Percentiles rank a stretch among this genome's conserved stretches.
phyloP scores from a whole-genome alignment of 352 stramenopile genomes.

The Labyrinthula sp. region DNA sequence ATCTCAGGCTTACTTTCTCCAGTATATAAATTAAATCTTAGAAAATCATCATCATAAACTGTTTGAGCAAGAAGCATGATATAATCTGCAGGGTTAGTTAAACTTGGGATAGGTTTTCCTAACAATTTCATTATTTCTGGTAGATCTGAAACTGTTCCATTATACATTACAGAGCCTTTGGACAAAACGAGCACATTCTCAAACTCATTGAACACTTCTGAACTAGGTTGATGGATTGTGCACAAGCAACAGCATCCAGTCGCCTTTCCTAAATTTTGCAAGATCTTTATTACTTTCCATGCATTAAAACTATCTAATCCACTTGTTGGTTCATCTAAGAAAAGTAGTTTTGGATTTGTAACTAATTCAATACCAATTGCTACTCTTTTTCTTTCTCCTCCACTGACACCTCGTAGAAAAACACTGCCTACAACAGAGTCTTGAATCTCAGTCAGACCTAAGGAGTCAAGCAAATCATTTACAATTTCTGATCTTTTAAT shows the following conservation, averaged over 20 bases:
- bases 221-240: slow-evolving; percentile 60
- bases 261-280: slow-evolving; percentile 49
- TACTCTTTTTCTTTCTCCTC: slow-evolving; percentile 70
- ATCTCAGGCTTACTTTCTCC: slow-evolving; percentile 5
- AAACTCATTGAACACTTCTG: slow-evolving; percentile 69
- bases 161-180: slow-evolving; percentile 24
- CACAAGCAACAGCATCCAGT: slow-evolving; percentile 63
- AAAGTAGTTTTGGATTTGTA: slow-evolving; percentile 68
- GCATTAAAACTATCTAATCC: slow-evolving; percentile 47
- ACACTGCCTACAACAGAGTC: slow-evolving; percentile 40
- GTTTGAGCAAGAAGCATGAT: slow-evolving; percentile 23
- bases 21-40: slow-evolving; percentile 2
- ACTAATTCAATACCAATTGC: slow-evolving; percentile 73
- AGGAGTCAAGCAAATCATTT: slow-evolving; percentile 17
- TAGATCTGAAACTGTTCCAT: slow-evolving; percentile 5
- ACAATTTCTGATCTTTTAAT: slow-evolving; percentile 16
- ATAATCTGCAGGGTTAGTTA: slow-evolving; percentile 27
- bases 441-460: slow-evolving; percentile 25
- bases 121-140: slow-evolving; percentile 11
- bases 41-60: slow-evolving; percentile 1
- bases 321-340: slow-evolving; percentile 59
- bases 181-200: slow-evolving; percentile 56
- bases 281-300: slow-evolving; percentile 55
- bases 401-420: slow-evolving; percentile 45
- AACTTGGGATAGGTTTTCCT: background rate